Base-by-base conservation (phyloP, 2,329 filamentous ascomycete species). In the Venturia aucupariae region DNA sequence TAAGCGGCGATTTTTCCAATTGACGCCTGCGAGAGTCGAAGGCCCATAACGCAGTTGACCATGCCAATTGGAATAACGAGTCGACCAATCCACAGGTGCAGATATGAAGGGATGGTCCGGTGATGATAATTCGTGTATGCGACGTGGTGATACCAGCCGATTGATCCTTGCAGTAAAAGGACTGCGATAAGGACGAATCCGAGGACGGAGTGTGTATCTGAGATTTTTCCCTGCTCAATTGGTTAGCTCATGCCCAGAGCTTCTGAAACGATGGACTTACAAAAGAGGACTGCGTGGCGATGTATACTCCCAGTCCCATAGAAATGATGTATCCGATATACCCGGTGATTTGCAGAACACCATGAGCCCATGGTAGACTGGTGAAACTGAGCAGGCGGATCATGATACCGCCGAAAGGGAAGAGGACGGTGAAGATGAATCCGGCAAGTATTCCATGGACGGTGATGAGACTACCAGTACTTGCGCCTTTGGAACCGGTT, bases 31-130 rank as follows among this genome's bases (percentile, higher is more conserved):
- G 80, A 78, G n/a, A 82, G 72, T 65, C 74, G 71, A 41, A 84
- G 76, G 0, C 83, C 83, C 0, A 85, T 70, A 0, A 82, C 82
- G n/a, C 80, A 82, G 68, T 84, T 85, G 70, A 84, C 75, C 64
- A 84, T 80, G 2, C 80, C 82, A 0, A 84, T 71, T 0, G 78
- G 73, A 11, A 85, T 77, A 24, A 79, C 74, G 39, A 75, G 67
- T 4, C 83, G 76, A n/a, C 83, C 83, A 32, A 83, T 69, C 83
- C 82, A 85, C 57, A 83, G 75, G 68, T 85, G 83, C 3, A 72
- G 72, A 66, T 81, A 76, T 0, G 80, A 80, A 70, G 78, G 80
- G 8, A 76, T 67, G 1, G 78, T 79, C 42, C 79, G 78, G 19
- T 70, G 71, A 5, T 75, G 74, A 15, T 76, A 75, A 67, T 77